Evolutionary conservation across 495 filamentous ascomycete species (phyloP).

Genomic region (Talaromyces wortmannii): DNA sequence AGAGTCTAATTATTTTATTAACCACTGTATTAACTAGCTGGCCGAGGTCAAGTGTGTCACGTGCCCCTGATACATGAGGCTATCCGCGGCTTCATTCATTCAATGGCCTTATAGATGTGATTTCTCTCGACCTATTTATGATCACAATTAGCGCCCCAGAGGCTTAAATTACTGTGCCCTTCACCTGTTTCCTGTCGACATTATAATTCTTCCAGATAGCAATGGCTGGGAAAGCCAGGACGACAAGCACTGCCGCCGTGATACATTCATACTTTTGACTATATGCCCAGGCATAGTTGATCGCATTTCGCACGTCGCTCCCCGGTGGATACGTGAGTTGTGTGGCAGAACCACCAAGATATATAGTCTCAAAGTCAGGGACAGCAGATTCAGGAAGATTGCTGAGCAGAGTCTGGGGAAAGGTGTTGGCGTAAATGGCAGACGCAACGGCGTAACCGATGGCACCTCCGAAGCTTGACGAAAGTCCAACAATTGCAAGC

Average conservation of each 20-base stretch:
- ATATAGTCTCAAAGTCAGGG: conserved; percentile 2
- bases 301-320: conserved; percentile 5
- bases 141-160: too few species aligned
- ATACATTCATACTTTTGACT: conserved; percentile 12
- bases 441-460: conserved; percentile 51
- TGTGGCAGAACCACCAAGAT: background rate
- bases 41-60: too few species aligned
- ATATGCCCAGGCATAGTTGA: conserved; percentile 11
- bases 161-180: conserved; percentile 10
- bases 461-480: conserved; percentile 54
- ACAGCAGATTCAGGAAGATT: background rate
- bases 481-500: conserved; percentile 53
- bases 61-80: too few species aligned
- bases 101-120: too few species aligned
- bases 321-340: conserved; percentile 9
- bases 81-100: too few species aligned
- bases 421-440: conserved; percentile 57
- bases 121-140: too few species aligned
- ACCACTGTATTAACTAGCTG: too few species aligned
- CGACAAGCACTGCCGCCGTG: conserved; percentile 7
- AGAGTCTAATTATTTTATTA: too few species aligned
- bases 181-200: conserved; percentile 14
- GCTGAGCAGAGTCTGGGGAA: conserved; percentile 43
- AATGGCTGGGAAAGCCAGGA: conserved; percentile 14
- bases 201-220: conserved; percentile 12